Evolutionary conservation across 768 basidiomycete species (phyloP).

Genomic region (Trichaptum fuscoviolaceum): DNA sequence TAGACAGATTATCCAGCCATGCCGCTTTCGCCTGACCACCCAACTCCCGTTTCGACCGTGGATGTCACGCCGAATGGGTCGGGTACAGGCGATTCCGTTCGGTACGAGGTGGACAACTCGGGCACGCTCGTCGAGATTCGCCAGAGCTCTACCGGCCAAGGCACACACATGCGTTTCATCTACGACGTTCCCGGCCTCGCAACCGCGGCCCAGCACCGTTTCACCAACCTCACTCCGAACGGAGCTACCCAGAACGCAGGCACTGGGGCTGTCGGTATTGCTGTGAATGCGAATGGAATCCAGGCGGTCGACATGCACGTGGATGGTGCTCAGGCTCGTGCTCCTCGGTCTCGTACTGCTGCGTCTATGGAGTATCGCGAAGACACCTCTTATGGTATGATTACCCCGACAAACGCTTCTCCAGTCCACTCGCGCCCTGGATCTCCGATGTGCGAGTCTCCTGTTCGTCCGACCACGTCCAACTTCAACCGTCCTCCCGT

Average conservation of each 20-base stretch:
- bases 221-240: not conserved
- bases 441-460: not conserved
- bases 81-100: not conserved
- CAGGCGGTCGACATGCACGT: not conserved
- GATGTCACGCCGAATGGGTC: not conserved
- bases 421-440: not conserved
- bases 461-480: not conserved
- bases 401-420: not conserved
- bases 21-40: not conserved
- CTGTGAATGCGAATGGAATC: not conserved
- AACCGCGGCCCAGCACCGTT: not conserved
- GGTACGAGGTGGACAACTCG: not conserved
- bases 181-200: not conserved
- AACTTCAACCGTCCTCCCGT: not conserved
- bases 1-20: not conserved
- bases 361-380: not conserved
- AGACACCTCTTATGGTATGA: not conserved
- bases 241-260: not conserved
- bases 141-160: not conserved
- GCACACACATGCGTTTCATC: not conserved
- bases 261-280: not conserved
- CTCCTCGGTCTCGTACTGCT: not conserved
- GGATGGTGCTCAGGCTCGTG: not conserved
- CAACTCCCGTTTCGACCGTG: not conserved
- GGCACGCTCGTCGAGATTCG: not conserved